Base-by-base conservation (phyloP, 2,329 filamentous ascomycete genomes). In the Corynespora cassiicola region DNA sequence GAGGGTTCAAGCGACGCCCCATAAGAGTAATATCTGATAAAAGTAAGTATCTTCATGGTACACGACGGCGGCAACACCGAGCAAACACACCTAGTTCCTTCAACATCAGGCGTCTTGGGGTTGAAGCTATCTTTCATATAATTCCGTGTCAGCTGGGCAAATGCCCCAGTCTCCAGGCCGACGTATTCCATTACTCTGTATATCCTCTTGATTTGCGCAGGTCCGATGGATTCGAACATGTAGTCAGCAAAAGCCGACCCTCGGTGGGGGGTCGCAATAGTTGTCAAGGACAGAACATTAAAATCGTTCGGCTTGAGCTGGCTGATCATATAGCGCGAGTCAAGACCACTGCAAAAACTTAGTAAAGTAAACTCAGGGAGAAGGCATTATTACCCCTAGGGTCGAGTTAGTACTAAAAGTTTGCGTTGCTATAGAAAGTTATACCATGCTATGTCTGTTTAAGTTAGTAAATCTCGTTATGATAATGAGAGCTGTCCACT, bases 201-300 rank as follows among this genome's bases (percentile, higher is more conserved):
- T 21, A 83, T 61, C 25, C 75, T 75, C 7, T 78, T 75, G 3
- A 83, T 63, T 14, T 74, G 75, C 69, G 11, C 52, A 79, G 76
- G 70, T 23, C 80, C 80, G 38, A 85, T 80, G 25, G 73, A 73
- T 5, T 80, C 71, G 52, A 85, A 75, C 42, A 82, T 69, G 59
- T 81, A 81, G 60, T 85, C 82, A 26, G 82, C 82, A 46, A 84
- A 80, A 5, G 80, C 74, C 17, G 79, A 82, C 4, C 81, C 80
- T 65, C 76, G 66, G 66, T 85, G 82, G 1, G 82, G 82, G 10
- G 78, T 80, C 3, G 81, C 80, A 40, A 85, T 77, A 0, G 82
- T 85, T 1, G 82, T 85, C 50, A 85, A 62, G 0, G 81, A 84
- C 23, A 90, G 76, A 42, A 96, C 87, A 61, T 88, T 89, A 50